Evolutionary conservation across 176 grass and related monocot genomes (phyloP).

Genomic region (Eragrostis curvula): DNA sequence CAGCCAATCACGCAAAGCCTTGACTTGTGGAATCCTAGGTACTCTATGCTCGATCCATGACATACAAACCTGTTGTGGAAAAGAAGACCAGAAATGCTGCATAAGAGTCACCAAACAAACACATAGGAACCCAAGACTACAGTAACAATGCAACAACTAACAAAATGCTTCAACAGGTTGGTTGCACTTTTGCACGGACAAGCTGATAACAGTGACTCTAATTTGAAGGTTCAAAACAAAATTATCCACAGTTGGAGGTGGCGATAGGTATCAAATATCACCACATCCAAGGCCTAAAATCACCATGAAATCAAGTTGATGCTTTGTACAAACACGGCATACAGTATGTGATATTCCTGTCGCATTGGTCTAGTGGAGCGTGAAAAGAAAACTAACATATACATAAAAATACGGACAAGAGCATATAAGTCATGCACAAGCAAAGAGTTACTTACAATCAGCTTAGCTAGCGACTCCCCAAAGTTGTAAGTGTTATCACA

Average conservation of each 20-base stretch:
- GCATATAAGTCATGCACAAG: conserved; percentile 1
- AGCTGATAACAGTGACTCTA: conserved; percentile 1
- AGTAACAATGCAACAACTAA: conserved; percentile 13
- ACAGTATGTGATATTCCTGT: not conserved
- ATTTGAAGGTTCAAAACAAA: not conserved
- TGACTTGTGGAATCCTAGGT: conserved; percentile 77
- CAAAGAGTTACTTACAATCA: conserved; percentile 70
- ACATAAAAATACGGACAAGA: not conserved
- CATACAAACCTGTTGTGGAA: conserved; percentile 59
- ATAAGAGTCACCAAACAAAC: no score
- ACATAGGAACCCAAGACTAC: not conserved
- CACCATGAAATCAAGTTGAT: not conserved
- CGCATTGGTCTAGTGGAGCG: not conserved
- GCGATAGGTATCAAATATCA: conserved; percentile 10
- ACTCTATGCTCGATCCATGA: conserved; percentile 95
- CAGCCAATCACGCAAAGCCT: conserved; percentile 71
- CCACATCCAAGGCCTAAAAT: no score
- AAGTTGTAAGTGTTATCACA: conserved; percentile 97
- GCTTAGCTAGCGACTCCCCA: conserved; percentile 86
- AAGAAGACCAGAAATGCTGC: not conserved
- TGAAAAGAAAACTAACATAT: conserved; percentile 9
- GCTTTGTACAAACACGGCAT: not conserved
- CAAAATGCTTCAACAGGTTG: not conserved
- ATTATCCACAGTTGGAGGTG: not conserved
- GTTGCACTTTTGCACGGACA: not conserved